Conservation (phyloP, 371 early-diverging fungal genomes). For the Batkoa obscura region DNA sequence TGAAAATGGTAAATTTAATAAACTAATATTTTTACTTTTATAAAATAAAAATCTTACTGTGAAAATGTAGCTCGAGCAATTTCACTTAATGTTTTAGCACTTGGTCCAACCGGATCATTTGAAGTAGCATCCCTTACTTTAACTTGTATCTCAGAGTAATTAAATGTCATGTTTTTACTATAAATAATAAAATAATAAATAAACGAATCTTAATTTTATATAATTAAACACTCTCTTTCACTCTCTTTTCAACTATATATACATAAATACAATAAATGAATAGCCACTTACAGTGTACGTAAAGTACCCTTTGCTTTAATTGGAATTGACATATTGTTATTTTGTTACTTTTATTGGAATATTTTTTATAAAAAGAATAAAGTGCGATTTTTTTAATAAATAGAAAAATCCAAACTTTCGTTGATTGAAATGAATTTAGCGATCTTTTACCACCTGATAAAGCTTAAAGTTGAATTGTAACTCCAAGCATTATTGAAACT, state of each 20-base stretch:
- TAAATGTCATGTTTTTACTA: conserved; percentile 91
- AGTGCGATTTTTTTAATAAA: no score
- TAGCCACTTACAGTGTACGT: background rate
- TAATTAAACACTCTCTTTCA: no score
- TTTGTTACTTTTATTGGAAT: no score
- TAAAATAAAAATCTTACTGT: conserved; percentile 37
- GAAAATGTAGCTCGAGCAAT: conserved; percentile 72
- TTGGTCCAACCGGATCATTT: conserved; percentile 77
- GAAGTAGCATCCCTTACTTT: conserved; percentile 91
- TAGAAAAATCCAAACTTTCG: no score
- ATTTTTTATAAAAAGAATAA: no score
- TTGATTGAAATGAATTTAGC: no score
- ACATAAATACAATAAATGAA: background rate
- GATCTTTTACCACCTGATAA: no score
- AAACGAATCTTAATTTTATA: no score
- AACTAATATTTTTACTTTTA: background rate
- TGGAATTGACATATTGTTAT: background rate
- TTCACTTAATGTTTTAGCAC: conserved; percentile 69
- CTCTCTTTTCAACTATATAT: no score
- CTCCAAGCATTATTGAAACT: no score
- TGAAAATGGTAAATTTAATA: background rate
- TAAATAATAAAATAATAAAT: background rate
- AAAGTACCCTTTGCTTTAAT: conserved; percentile 1
- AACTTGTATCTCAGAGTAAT: conserved; percentile 85
- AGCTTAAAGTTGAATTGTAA: no score